phyloP scores from a whole-genome alignment of 345 rosid species.

The Bruguiera gymnorhiza region DNA sequence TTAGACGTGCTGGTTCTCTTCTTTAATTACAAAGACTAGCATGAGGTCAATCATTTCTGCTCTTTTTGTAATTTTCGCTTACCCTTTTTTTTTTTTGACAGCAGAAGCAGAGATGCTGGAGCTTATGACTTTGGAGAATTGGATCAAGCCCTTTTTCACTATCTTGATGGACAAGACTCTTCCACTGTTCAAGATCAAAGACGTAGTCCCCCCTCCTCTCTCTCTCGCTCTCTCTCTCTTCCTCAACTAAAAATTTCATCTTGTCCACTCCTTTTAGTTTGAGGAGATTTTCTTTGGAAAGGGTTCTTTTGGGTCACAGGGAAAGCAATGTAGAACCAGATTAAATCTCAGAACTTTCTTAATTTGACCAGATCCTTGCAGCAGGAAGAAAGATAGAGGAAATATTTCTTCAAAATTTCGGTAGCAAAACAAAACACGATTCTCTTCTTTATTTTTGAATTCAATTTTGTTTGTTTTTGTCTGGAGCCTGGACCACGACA shows the following conservation, averaged over 20 bases:
- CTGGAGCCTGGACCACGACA: constrained; percentile 27
- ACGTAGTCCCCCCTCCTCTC: constrained; percentile 31
- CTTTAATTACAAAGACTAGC: neutral
- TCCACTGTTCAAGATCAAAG: constrained; percentile 63
- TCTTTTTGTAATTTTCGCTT: neutral
- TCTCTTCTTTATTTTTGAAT: constrained; percentile 6
- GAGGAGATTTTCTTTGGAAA: constrained; percentile 30
- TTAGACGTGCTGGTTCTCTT: neutral
- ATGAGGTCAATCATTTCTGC: neutral
- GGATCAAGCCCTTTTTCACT: constrained; percentile 91
- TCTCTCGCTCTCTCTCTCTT: neutral
- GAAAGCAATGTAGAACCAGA: constrained; percentile 56
- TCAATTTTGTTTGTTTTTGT: constrained; percentile 17
- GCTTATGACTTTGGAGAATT: constrained; percentile 81
- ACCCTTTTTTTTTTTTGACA: constrained; percentile 3
- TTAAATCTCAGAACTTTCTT: constrained; percentile 48
- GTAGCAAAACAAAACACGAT: neutral
- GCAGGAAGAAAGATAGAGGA: constrained; percentile 31
- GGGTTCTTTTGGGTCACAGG: constrained; percentile 42
- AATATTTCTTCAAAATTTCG: neutral
- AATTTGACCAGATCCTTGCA: constrained; percentile 60
- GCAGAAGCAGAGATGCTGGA: constrained; percentile 40
- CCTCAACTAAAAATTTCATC: neutral
- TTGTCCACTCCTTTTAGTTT: neutral
- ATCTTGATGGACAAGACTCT: constrained; percentile 83